These are phyloP conservation scores for Picea abies DNA, from an alignment of 83 land plant species.

Conservation along the genomic window DNA sequence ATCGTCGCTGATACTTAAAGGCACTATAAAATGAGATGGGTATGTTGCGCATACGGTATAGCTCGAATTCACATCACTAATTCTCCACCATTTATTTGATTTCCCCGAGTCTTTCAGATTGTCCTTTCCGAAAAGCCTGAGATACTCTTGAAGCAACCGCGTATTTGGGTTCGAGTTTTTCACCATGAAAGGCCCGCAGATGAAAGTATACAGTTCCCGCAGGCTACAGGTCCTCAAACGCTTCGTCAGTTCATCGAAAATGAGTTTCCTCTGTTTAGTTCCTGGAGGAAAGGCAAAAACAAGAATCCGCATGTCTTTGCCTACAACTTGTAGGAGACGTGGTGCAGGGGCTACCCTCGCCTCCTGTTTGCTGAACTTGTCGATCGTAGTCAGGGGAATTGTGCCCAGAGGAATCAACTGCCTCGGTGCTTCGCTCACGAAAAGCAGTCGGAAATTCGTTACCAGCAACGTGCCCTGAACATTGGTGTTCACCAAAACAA, in stretches of 20 bases:
- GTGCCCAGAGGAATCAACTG: slow-evolving; percentile 83
- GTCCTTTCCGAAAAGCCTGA: slow-evolving; percentile 63
- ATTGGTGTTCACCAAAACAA: slow-evolving; percentile 63
- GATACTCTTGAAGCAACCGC: slow-evolving; percentile 80
- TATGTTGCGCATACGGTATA: slow-evolving; percentile 83
- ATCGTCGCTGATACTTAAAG: slow-evolving; percentile 81
- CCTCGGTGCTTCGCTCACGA: slow-evolving; percentile 62
- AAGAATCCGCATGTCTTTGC: slow-evolving; percentile 91
- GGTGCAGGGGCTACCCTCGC: slow-evolving; percentile 41
- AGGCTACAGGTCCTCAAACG: slow-evolving; percentile 52
- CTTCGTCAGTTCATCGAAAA: slow-evolving; percentile 64
- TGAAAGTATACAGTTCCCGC: slow-evolving; percentile 86
- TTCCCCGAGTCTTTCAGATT: slow-evolving; percentile 23
- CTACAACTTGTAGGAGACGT: slow-evolving; percentile 78
- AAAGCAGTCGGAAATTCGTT: slow-evolving; percentile 65
- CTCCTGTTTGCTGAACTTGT: slow-evolving; percentile 72
- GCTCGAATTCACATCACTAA: slow-evolving; percentile 66
- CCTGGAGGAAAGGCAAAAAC: slow-evolving; percentile 82
- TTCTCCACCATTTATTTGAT: slow-evolving; percentile 72
- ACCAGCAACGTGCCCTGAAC: slow-evolving; percentile 68
- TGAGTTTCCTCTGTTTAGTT: slow-evolving; percentile 82
- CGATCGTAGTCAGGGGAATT: slow-evolving; percentile 85
- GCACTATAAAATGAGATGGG: slow-evolving; percentile 81
- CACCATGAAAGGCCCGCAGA: slow-evolving; percentile 46
- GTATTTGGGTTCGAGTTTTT: slow-evolving; percentile 48